phyloP scores from a whole-genome alignment of 805 yeast genomes.

The Ogataea siamensis region DNA sequence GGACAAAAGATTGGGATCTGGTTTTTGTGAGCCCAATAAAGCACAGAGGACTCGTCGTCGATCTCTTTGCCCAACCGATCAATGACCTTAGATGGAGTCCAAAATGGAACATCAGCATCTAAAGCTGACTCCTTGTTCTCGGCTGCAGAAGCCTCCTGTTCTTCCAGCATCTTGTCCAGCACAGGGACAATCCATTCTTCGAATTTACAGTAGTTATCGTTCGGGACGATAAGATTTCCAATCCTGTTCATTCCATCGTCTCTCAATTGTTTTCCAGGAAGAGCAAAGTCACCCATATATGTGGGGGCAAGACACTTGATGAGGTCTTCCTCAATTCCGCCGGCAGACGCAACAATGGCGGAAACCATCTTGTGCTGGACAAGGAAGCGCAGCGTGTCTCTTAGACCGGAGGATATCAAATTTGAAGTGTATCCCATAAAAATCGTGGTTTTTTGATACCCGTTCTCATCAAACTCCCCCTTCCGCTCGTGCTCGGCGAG shows the following conservation, averaged over 20 bases:
- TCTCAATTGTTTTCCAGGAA: constrained; percentile 78
- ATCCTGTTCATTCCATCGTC: constrained; percentile 97
- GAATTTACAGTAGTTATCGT: constrained; percentile 94
- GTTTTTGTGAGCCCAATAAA: constrained; percentile 98
- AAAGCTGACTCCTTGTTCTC: constrained; percentile 52
- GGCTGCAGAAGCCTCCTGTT: constrained; percentile 69
- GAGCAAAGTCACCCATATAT: constrained; percentile 83
- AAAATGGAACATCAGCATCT: constrained; percentile 68
- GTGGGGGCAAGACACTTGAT: constrained; percentile 97
- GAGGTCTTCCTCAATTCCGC: constrained; percentile 97
- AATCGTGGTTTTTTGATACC: constrained; percentile 81
- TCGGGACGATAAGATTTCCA: constrained; percentile 95
- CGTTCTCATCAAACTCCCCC: constrained; percentile 75
- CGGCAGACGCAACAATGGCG: constrained; percentile 96
- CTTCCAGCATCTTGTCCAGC: constrained; percentile 80
- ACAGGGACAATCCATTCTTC: constrained; percentile 99
- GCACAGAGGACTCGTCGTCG: constrained; percentile 86
- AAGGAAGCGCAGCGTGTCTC: constrained; percentile 84
- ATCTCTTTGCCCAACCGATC: constrained; percentile 95
- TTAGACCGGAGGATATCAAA: constrained; percentile 88
- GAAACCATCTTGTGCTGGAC: constrained; percentile 94
- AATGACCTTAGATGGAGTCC: constrained; percentile 94
- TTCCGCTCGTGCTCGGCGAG: constrained; percentile 67
- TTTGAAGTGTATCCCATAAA: constrained; percentile 97
- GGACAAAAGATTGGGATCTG: constrained; percentile 97